Base-by-base conservation (phyloP, 2,329 filamentous ascomycete genomes). In the Didymella exigua region DNA sequence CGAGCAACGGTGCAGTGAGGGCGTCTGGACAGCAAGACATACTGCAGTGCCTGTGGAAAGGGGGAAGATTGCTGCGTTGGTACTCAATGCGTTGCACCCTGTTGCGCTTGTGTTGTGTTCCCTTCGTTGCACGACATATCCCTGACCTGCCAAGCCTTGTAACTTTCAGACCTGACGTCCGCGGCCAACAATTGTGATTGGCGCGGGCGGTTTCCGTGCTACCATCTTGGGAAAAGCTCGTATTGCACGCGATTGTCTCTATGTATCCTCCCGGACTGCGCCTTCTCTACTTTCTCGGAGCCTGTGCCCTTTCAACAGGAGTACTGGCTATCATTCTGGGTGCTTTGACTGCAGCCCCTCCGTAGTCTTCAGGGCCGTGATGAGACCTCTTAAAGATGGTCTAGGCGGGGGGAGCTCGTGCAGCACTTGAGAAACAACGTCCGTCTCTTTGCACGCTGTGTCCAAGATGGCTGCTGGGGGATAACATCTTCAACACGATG, bases 41-140 rank as follows among this genome's bases (percentile, higher is more conserved):
- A 63, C 63, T 42, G 46, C 54, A 37, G 43, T 57, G 47, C 56
- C 44, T 44, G 26, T 18, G 19, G n/a, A 19, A 16, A 41, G 50
- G 44, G 53, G 27, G 37, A 42, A 21, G 31, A 33, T 31, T 29
- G 50, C 50, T 54, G 41, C 23, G 49, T 49, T 46, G 36, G 51
- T 48, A 27, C 30, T 59, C 49, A 56, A 51, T 59, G 47, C 52
- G 65, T 62, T 58, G 48, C 57, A 49, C 56, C 54, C 42, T 24
- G 57, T 62, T 56, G 61, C 53, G 44, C 58, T 34, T 56, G 63
- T 56, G 58, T 56, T 56, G 58, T 65, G 58, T 64, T 55, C 56
- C 56, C 53, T 54, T 44, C 50, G 53, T 51, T 61, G 41, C 52
- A 60, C 59, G n/a, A n/a, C n/a, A n/a, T 47, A 61, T 58, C 56